Conservation (phyloP, 2,329 filamentous ascomycete genomes). For the Sarocladium oryzae region DNA sequence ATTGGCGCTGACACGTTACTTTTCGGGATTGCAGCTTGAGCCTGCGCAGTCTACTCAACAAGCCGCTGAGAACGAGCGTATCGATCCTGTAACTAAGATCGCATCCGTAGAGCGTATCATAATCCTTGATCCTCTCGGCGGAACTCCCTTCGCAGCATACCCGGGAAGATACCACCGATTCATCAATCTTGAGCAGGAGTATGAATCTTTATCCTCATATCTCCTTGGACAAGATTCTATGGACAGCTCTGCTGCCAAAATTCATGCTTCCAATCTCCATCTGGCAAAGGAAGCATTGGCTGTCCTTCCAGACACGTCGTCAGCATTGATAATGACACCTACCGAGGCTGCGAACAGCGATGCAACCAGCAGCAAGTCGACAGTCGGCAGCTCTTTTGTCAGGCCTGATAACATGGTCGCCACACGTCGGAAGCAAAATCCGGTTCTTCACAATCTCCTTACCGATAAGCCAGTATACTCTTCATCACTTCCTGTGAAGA, state of each 20-base stretch:
- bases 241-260: conserved; percentile 22
- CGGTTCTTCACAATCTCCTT: conserved; percentile 88
- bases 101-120: conserved; percentile 78
- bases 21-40: conserved; percentile 57
- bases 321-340: conserved; percentile 83
- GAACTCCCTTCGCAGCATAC: conserved; percentile 60
- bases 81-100: conserved; percentile 37
- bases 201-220: conserved; percentile 58
- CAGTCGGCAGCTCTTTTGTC: conserved; percentile 45
- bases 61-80: conserved; percentile 20
- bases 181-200: conserved; percentile 91
- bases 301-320: conserved; percentile 76
- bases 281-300: conserved; percentile 65
- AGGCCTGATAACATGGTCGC: conserved; percentile 44
- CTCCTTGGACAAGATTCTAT: conserved; percentile 33
- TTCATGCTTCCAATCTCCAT: conserved; percentile 64
- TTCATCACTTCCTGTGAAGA: conserved; percentile 74
- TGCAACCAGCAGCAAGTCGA: conserved; percentile 30
- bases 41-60: not conserved
- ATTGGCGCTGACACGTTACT: conserved; percentile 68
- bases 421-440: conserved; percentile 60
- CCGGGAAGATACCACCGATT: conserved; percentile 46
- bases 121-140: conserved; percentile 78
- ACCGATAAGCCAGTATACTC: conserved; percentile 93
- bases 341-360: conserved; percentile 59